Evolutionary conservation across 1,139 yeast genomes (phyloP), one percentile per base, ranked within the genome.

Genomic region (Suhomyces terraborum): DNA sequence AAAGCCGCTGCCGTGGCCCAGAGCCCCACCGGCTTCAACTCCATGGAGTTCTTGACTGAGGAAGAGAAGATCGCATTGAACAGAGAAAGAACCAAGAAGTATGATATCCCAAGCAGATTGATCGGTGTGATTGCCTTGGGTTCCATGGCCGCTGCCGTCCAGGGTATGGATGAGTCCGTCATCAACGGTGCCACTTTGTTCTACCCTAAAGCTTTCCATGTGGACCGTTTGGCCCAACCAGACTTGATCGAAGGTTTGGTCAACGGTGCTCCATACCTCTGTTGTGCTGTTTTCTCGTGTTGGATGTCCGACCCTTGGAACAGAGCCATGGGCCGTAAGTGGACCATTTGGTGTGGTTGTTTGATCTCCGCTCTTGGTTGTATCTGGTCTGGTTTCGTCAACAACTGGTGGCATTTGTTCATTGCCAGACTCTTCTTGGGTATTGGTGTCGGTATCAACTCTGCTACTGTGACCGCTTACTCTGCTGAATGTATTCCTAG

Each of bases 91-190:
- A 84, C 84, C 45, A 80, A 82, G 35, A 77, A 70, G 63, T 84
- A 88, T 88, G 69, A 71, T 42, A 70, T 82, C 36, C 93, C 95
- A 0, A 50, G 52, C 24, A 77, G 78, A 45, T 69, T 88, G 54
- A 64, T 82, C 50, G 78, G 73, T 49, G 80, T 87, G 40, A 78
- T 85, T 42, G 75, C 86, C 13, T 77, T 87, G 59, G 84, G 91
- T 31, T 84, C 95, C 6, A 78, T 88, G 81, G 88, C 94, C 40
- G 96, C 96, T 16, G 87, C 91, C 7, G 91, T 88, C 26, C 95
- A 88, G 62, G 96, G 96, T 56, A 87, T 88, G 88, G 96, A 88
- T 61, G 95, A 88, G 61, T 76, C 94, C 1, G 95, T 87, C 17
- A 77, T 85, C 45, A 86, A 87, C 54, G 96, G 96, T 50, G 95